Evolutionary conservation across 2,329 filamentous ascomycete species (phyloP), one percentile per base, ranked within the genome.

Genomic region (Sarocladium oryzae): DNA sequence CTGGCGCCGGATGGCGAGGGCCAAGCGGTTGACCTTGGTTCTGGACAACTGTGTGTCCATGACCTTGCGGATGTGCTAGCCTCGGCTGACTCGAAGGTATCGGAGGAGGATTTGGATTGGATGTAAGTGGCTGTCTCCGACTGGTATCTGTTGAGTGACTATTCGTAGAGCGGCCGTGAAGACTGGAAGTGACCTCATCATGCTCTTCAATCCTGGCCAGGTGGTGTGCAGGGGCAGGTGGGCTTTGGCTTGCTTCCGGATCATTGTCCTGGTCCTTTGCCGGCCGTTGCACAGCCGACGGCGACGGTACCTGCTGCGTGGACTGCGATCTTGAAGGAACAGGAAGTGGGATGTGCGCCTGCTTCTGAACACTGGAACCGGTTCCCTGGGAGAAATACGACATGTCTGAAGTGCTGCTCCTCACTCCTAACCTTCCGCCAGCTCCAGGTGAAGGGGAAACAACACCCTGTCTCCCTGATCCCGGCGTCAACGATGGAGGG

Each of bases 401-500:
- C 7, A 37, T 11, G 13, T 37, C 20, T 15, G 23, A 24, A 9
- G 53, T 43, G 11, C 41, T 48, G 16, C 46, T 28, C 10, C 48
- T 26, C 20, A 54, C 33, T 7, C 46, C 26, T n/a, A 51, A 46
- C 9, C 11, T 45, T 18, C 16, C 50, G 20, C 20, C 9, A 3
- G 23, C 23, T 20, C 23, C 30, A 26, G 30, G 32, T 32, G 21
- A 16, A 8, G 46, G 46, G 8, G 46, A 49, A 3, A 49, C 21
- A 21, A 37, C 18, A 18, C 20, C 37, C 6, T 55, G 55, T 26
- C 52, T 53, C 2, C 50, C 49, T 2, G 58, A 58, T 2, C 50
- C 49, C 5, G 51, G 36, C 9, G 53, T 45, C n/a, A 58, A 52
- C 4, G 60, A 62, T 2, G 60, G 50, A 3, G 61, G 61, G 15